Base-by-base conservation (phyloP, 371 early-diverging fungal species). In the Mucor piriformis region DNA sequence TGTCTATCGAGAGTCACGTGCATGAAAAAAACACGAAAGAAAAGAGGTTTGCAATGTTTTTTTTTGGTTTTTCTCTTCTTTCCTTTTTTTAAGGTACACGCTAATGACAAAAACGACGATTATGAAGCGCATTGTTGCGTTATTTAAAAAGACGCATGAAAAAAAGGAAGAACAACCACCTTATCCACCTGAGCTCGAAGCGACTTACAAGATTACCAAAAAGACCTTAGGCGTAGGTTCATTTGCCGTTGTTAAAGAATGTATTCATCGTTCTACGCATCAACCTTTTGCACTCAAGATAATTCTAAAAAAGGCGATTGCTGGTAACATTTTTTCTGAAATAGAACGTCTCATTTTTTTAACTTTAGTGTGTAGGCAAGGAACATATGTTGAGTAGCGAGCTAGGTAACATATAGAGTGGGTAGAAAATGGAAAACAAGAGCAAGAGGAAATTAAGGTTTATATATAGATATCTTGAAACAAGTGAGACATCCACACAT, bases 321-420 rank as follows among this genome's bases (percentile, higher is more conserved):
- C 74, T 57, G 83, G 83, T 70, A 71, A 54, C 16, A 4, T 15
- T n/a, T 15, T n/a, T 15, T 38, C 1, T 34, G 18, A 0, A 42
- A 42, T 16, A 16, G 6, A 18, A 12, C 12, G 12, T 49, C 3
- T 43, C 34, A 55, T n/a, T n/a, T n/a, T n/a, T n/a, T n/a, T n/a
- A n/a, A n/a, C n/a, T n/a, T n/a, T n/a, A n/a, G n/a, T n/a, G n/a
- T n/a, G n/a, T n/a, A 77, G 90, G 90, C 48, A 92, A 91, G 67
- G 90, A 89, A 60, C 76, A 80, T 64, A 93, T 93, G 94, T 85
- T 93, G 33, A 86, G 87, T 61, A 92, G 89, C 24, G 92, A 93
- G 69, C 83, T 93, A 64, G 79, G 79, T 79, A 70, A 59, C 10
- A 4, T n/a, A 46, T 46, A 46, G 18, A 3, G 2, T n/a, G 15